Evolutionary conservation across 257 asterid species (phyloP), one percentile per base, ranked within the genome.

Genomic region (Solanum medicagineum): DNA sequence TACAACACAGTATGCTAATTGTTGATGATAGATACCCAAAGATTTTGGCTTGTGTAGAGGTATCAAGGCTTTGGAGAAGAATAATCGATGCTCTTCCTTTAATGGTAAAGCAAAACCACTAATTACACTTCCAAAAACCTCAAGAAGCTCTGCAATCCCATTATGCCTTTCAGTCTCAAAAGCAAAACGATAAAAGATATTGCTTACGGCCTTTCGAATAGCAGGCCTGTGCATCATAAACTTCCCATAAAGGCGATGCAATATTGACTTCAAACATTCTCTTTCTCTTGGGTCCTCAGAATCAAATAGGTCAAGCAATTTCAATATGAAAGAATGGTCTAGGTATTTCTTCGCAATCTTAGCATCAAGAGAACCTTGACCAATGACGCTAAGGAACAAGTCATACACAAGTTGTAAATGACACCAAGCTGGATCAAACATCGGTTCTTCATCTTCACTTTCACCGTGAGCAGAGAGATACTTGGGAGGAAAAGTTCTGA

Each of bases 351-450:
- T 90, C 1, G 92, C 92, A 83, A 86, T 88, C 87, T 90, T 90
- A 12, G 87, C 88, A 40, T 90, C 90, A 9, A 88, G 88, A 59
- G 84, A 85, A 60, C 86, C 81, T 44, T 87, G 90, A 65, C 83
- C 84, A 65, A 90, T 70, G 36, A 85, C 51, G 24, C 88, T 87
- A 62, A 88, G 92, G 71, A 90, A 68, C 10, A 88, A 71, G 51
- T 90, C 92, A 56, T 88, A 90, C 26, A 90, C 92, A 60, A 90
- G 92, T 74, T 90, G 92, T 80, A 90, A 86, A 87, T 90, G 92
- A 77, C 80, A 87, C 92, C 92, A 90, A 44, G 92, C 91, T 44
- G 92, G 92, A 86, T 90, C 92, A 80, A 90, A 90, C 60, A 86
- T 53, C 12, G 91, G 91, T 82, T 90, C 90, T 75, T 90, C 91